Conservation (phyloP, 305 asterid genomes). For the Plantago lanceolata region DNA sequence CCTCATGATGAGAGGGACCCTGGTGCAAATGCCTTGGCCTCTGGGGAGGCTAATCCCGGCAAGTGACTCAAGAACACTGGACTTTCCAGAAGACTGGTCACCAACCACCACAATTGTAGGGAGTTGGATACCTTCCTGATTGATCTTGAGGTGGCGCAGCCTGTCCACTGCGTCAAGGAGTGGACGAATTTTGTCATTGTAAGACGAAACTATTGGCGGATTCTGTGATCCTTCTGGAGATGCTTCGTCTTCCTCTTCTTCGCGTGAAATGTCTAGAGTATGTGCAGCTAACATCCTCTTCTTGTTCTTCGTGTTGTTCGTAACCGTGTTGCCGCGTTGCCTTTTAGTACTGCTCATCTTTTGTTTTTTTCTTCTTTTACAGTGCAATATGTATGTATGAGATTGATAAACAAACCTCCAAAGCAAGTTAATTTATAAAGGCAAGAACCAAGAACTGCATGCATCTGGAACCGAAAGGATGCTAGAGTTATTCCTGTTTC, state of each 20-base stretch:
- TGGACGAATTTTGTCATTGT: background rate
- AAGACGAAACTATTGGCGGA: background rate
- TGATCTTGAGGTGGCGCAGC: slow-evolving; percentile 19
- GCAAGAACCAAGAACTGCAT: too few relatives aligned
- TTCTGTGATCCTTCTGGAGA: background rate
- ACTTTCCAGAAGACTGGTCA: slow-evolving; percentile 35
- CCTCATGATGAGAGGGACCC: slow-evolving; percentile 35
- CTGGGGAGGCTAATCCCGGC: slow-evolving; percentile 31
- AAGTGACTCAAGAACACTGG: slow-evolving; percentile 34
- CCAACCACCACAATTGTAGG: slow-evolving; percentile 37
- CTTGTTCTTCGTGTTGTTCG: too few relatives aligned
- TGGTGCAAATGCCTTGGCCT: slow-evolving; percentile 32
- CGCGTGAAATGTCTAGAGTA: too few relatives aligned
- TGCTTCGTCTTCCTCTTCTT: background rate
- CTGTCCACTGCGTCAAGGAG: slow-evolving; percentile 17
- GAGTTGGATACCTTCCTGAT: slow-evolving; percentile 32
- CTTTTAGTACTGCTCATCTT: too few relatives aligned
- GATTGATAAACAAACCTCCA: too few relatives aligned
- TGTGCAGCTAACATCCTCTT: too few relatives aligned
- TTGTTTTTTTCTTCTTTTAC: too few relatives aligned
- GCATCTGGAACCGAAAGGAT: too few relatives aligned
- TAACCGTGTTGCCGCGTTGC: too few relatives aligned
- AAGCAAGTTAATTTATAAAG: too few relatives aligned
- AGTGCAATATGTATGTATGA: too few relatives aligned
- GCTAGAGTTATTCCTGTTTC: too few relatives aligned